Base-by-base conservation (phyloP, 139 green algal genomes). In the Coelastrella sp. region DNA sequence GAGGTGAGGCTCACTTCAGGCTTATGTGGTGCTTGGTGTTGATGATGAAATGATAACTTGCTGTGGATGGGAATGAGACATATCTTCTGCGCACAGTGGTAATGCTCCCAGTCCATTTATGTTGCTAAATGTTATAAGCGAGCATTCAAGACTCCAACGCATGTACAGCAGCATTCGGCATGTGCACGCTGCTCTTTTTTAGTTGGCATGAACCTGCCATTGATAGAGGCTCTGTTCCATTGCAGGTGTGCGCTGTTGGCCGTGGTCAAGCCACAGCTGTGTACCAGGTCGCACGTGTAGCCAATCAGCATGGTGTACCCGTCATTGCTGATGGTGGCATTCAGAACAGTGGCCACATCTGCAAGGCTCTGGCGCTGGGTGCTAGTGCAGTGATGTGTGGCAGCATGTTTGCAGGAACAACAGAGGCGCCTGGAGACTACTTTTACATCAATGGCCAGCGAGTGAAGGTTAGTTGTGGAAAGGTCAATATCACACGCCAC, bases 281-380 rank as follows among this genome's bases (percentile, higher is more conserved):
- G 58, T 99, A 97, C 94, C 96, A 99, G 72, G 91, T 93, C 4
- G 88, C 95, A 0, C 92, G 96, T 7, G 81, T 97, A 0, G 96
- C 96, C 59, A 92, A 89, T 78, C 59, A 85, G 5, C 84, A 95
- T 20, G 96, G 95, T 7, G 95, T 99, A 17, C 98, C 98, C 27
- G 95, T 98, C 92, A 99, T 99, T 27, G 97, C 97, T 8, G 98
- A 99, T 91, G 98, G 98, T 57, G 98, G 98, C 85, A 96, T 99
- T 60, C 96, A 99, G 92, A 99, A 99, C 96, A 97, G 93, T 8
- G 98, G 98, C 1, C 96, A 99, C 93, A 98, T 99, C 89, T 94
- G 96, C 78, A 99, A 99, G 94, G 98, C 96, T 17, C 93, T 99
- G 8, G 95, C 97, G 0, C 95, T 99, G 24, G 98, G 98, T n/a